phyloP scores from a whole-genome alignment of 768 basidiomycete species.

The Mrakia hoshinonis region DNA sequence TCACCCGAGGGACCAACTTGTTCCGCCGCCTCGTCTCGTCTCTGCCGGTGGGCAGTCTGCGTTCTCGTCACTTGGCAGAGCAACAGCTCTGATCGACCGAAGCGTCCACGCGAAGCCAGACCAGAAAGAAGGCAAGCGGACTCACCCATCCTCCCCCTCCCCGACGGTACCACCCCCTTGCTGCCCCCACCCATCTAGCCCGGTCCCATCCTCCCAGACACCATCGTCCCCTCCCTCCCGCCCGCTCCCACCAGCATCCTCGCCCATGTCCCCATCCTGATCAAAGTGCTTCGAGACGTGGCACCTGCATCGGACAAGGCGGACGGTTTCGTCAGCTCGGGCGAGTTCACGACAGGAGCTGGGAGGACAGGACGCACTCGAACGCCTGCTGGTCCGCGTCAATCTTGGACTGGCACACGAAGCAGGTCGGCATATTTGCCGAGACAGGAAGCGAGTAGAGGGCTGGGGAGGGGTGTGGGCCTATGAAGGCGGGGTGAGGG shows the following conservation, averaged over 20 bases:
- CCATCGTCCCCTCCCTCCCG: neutral
- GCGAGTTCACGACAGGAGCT: neutral
- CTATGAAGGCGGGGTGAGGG: neutral
- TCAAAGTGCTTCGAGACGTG: neutral
- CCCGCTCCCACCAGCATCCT: neutral
- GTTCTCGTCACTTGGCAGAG: too few relatives aligned
- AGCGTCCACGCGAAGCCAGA: too few relatives aligned
- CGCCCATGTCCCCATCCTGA: neutral
- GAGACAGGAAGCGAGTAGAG: neutral
- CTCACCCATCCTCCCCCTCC: neutral
- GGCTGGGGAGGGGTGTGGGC: neutral
- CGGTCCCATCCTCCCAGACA: neutral
- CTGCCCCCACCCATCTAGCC: neutral
- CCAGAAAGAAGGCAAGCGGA: too few relatives aligned
- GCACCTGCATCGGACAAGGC: neutral
- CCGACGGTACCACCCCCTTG: neutral
- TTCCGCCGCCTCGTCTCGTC: too few relatives aligned
- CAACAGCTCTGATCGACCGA: too few relatives aligned
- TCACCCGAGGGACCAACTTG: too few relatives aligned
- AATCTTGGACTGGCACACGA: neutral
- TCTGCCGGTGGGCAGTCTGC: too few relatives aligned
- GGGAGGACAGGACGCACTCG: neutral
- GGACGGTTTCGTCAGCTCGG: neutral
- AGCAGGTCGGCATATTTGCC: neutral
- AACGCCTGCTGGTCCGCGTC: neutral